These are phyloP conservation scores for Forsythia viridissima DNA, from an alignment of 257 asterid species.

Conservation along the genomic window DNA sequence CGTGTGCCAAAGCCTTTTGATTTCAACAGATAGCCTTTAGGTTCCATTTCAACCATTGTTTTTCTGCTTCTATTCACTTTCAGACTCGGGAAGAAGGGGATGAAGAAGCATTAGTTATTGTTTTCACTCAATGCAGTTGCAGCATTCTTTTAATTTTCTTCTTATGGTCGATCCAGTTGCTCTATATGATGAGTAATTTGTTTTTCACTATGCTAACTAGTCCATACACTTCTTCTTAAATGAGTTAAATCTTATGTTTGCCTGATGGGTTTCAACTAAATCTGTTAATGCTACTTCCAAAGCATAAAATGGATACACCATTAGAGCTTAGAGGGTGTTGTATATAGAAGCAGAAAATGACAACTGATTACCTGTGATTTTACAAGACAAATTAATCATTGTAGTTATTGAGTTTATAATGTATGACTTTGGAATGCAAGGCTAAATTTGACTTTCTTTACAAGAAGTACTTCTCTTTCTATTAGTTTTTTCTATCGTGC, in stretches of 20 bases:
- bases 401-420: not conserved
- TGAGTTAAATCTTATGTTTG: too few species aligned
- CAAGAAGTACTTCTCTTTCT: not conserved
- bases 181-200: not conserved
- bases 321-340: not conserved
- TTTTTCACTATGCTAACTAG: not conserved
- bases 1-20: not conserved
- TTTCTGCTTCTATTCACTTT: not conserved
- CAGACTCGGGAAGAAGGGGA: not conserved
- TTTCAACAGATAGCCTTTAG: not conserved
- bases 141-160: not conserved
- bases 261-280: too few species aligned
- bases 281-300: not conserved
- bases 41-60: not conserved
- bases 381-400: not conserved
- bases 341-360: not conserved
- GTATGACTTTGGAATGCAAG: not conserved
- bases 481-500: not conserved
- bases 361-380: not conserved
- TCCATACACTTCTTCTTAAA: not conserved
- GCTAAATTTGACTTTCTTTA: not conserved
- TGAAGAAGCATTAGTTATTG: not conserved
- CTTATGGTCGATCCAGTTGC: not conserved
- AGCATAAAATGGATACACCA: not conserved
- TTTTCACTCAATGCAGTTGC: not conserved